Evolutionary conservation across 2,329 filamentous ascomycete genomes (phyloP).

Genomic region (Thielaviopsis populi): DNA sequence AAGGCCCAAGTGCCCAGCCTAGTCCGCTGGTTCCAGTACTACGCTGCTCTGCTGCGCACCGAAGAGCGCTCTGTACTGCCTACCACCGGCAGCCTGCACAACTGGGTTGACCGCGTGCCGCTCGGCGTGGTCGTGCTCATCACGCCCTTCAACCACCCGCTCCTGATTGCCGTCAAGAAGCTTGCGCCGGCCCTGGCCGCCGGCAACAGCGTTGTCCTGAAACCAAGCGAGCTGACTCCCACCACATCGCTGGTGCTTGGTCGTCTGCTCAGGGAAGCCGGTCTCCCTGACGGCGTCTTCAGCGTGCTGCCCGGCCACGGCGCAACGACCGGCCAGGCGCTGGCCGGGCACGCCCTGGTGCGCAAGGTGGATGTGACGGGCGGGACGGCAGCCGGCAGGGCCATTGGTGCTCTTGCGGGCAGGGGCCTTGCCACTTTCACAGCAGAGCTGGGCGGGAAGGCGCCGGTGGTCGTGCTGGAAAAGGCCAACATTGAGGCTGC

Average conservation of each 20-base stretch:
- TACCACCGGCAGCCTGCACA: slow-evolving; percentile 28
- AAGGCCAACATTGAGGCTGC: slow-evolving; percentile 50
- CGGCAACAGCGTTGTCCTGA: slow-evolving; percentile 37
- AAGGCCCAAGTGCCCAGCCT: slow-evolving; percentile 27
- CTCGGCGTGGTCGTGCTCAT: slow-evolving; percentile 37
- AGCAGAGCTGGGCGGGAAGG: slow-evolving; percentile 53
- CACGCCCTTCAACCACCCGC: slow-evolving; percentile 41
- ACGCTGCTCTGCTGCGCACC: slow-evolving; percentile 27
- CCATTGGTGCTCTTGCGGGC: slow-evolving; percentile 54
- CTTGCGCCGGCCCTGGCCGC: slow-evolving; percentile 33
- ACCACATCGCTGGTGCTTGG: slow-evolving; percentile 26
- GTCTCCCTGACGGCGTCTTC: slow-evolving; percentile 60
- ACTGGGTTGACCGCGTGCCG: slow-evolving; percentile 41
- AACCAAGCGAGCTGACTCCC: slow-evolving; percentile 40
- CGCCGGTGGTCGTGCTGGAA: slow-evolving; percentile 48
- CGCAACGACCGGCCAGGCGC: slow-evolving; percentile 47
- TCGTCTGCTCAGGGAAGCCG: slow-evolving; percentile 51
- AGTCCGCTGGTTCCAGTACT: slow-evolving; percentile 28
- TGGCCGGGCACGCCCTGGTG: slow-evolving; percentile 52
- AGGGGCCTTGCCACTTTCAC: slow-evolving; percentile 49
- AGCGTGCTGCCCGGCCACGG: slow-evolving; percentile 62
- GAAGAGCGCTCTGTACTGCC: slow-evolving; percentile 32
- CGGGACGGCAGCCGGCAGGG: slow-evolving; percentile 51
- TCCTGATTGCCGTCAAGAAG: slow-evolving; percentile 33
- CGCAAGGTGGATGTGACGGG: slow-evolving; percentile 67